phyloP scores from a whole-genome alignment of 2,329 filamentous ascomycete genomes.

The Blastomyces gilchristii region DNA sequence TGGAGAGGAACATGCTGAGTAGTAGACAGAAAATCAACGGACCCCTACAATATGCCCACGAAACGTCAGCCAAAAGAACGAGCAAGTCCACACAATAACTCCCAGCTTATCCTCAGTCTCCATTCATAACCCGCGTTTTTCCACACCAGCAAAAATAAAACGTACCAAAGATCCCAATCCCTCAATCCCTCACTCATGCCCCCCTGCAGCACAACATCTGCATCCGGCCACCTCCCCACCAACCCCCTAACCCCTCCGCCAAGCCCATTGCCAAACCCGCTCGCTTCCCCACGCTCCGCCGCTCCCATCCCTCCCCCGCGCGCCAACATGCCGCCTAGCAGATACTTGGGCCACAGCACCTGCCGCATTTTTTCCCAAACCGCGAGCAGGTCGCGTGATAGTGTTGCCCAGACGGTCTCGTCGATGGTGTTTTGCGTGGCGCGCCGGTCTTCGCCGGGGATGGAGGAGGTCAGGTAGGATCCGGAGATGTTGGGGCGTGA shows the following conservation, averaged over 20 bases:
- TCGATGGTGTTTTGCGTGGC: slow-evolving; percentile 91
- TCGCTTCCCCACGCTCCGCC: slow-evolving; percentile 47
- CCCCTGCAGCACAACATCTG: slow-evolving; percentile 54
- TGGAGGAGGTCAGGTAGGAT: slow-evolving; percentile 75
- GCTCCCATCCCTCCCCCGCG: slow-evolving; percentile 45
- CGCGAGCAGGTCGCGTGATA: slow-evolving; percentile 79
- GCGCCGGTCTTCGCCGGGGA: slow-evolving; percentile 84
- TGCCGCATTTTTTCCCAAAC: slow-evolving; percentile 98
- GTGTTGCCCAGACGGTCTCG: slow-evolving; percentile 94
- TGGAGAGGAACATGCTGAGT: slow-evolving; percentile 75
- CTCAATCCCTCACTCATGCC: slow-evolving; percentile 80
- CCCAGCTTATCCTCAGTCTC: background rate
- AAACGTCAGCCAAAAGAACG: background rate
- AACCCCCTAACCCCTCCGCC: slow-evolving; percentile 43
- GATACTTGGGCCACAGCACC: slow-evolving; percentile 90
- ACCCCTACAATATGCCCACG: slow-evolving; percentile 47
- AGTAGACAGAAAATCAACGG: slow-evolving; percentile 89
- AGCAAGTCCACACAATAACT: background rate
- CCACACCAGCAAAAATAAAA: background rate
- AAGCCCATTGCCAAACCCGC: slow-evolving; percentile 31
- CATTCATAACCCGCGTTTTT: background rate
- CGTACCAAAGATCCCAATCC: slow-evolving; percentile 90
- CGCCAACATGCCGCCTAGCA: slow-evolving; percentile 59
- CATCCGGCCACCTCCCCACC: slow-evolving; percentile 57
- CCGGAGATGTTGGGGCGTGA: slow-evolving; percentile 47